Evolutionary conservation across 345 rosid species (phyloP).

Genomic region (Hibiscus syriacus): DNA sequence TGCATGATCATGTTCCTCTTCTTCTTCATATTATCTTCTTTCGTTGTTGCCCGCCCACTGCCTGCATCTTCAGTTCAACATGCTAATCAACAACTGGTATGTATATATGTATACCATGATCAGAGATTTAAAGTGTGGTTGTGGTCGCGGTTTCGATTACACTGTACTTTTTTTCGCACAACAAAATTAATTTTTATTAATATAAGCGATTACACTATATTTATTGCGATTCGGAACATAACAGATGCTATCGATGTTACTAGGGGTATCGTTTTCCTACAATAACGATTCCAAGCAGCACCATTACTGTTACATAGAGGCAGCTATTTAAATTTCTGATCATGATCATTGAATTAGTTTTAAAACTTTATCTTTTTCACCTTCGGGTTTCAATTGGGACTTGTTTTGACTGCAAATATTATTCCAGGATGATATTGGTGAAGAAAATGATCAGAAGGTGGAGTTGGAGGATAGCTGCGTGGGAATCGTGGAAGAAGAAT

Average conservation of each 20-base stretch:
- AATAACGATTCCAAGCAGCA: no score
- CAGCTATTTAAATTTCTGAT: no score
- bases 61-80: neutral
- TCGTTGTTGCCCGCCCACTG: slow-evolving; percentile 13
- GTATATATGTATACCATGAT: neutral
- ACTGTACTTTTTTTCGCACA: no score
- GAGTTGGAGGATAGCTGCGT: slow-evolving; percentile 31
- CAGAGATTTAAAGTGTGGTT: no score
- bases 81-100: slow-evolving; percentile 10
- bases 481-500: slow-evolving; percentile 48
- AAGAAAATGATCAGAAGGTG: slow-evolving; percentile 1
- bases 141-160: no score
- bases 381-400: neutral
- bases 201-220: no score
- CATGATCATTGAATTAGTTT: neutral
- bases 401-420: neutral
- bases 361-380: neutral
- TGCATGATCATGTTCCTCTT: slow-evolving; percentile 14
- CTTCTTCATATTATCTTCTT: slow-evolving; percentile 4
- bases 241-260: no score
- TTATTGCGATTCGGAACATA: no score
- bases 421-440: neutral
- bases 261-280: no score
- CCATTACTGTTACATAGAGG: no score
- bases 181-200: no score